phyloP scores from a whole-genome alignment of 2,329 filamentous ascomycete species.

The Aspergillus candidus region DNA sequence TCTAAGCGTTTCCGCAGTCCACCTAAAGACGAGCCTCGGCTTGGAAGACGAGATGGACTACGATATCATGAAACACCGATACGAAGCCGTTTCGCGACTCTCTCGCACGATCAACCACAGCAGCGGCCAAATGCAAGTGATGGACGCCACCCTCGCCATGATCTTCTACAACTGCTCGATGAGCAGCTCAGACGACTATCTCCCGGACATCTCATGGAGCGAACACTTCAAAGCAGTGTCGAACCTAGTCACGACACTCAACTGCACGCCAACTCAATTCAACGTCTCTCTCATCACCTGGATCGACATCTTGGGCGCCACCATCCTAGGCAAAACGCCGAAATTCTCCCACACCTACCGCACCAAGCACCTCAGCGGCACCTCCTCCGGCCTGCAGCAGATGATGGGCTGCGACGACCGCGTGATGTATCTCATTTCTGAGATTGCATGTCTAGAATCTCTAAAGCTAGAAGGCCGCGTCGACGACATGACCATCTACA shows the following conservation, averaged over 20 bases:
- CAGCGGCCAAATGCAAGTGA: slow-evolving; percentile 73
- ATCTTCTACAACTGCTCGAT: slow-evolving; percentile 94
- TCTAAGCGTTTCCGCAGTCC: slow-evolving; percentile 83
- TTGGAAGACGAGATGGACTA: slow-evolving; percentile 9
- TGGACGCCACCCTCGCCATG: slow-evolving; percentile 85
- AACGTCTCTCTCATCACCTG: slow-evolving; percentile 83
- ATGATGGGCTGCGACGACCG: slow-evolving; percentile 96
- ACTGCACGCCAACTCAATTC: slow-evolving; percentile 66
- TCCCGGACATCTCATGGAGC: slow-evolving; percentile 94
- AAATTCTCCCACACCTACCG: slow-evolving; percentile 88
- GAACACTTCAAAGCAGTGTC: slow-evolving; percentile 89
- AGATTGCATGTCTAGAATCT: slow-evolving; percentile 90
- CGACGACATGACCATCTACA: slow-evolving; percentile 75
- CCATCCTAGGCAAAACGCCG: slow-evolving; percentile 80
- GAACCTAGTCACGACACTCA: slow-evolving; percentile 75
- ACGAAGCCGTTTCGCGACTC: slow-evolving; percentile 75
- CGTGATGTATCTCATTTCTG: slow-evolving; percentile 96
- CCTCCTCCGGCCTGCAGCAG: slow-evolving; percentile 69
- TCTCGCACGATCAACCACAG: slow-evolving; percentile 73
- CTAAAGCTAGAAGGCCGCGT: slow-evolving; percentile 66
- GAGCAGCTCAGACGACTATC: slow-evolving; percentile 71
- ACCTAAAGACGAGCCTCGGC: slow-evolving; percentile 65
- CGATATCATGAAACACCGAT: slow-evolving; percentile 65
- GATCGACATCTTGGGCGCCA: slow-evolving; percentile 94
- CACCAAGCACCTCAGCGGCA: slow-evolving; percentile 68